phyloP scores from a whole-genome alignment of 1,284 basidiomycete genomes.

The Cutaneotrichosporon cyanovorans region DNA sequence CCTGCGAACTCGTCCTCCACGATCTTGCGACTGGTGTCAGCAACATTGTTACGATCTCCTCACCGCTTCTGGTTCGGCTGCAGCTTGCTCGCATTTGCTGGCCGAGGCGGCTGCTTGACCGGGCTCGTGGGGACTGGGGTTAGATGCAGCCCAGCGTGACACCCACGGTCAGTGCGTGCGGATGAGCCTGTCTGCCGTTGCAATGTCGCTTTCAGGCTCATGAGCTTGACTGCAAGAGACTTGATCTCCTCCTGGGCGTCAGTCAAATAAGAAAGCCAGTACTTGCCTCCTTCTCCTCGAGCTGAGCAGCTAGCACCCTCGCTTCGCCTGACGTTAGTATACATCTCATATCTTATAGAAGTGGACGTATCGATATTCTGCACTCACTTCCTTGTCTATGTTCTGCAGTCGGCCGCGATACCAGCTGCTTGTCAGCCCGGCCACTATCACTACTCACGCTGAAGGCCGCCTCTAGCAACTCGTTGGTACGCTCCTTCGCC shows the following conservation, averaged over 20 bases:
- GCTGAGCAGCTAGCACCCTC: slow-evolving; percentile 2
- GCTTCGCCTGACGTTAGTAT: slow-evolving; percentile 2
- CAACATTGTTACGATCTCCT: background rate
- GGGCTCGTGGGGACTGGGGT: slow-evolving; percentile 1
- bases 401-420: background rate
- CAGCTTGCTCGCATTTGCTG: slow-evolving; percentile 9
- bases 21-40: slow-evolving; percentile 12
- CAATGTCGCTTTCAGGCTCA: slow-evolving; percentile 4
- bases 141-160: background rate
- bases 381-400: background rate
- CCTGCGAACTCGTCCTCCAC: slow-evolving; percentile 14
- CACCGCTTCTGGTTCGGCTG: slow-evolving; percentile 16
- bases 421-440: slow-evolving; percentile 1
- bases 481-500: background rate
- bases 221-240: background rate
- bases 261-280: background rate
- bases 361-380: background rate
- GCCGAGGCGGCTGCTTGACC: slow-evolving; percentile 6
- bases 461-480: slow-evolving; percentile 6
- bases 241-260: slow-evolving; percentile 9
- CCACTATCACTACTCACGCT: slow-evolving; percentile 1
- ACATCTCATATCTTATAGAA: no score
- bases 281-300: slow-evolving; percentile 6
- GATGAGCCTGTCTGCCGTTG: slow-evolving; percentile 2
- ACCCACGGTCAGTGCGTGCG: slow-evolving; percentile 6